Evolutionary conservation across 108 stramenopile genomes (phyloP).

Genomic region (Cylindrotheca closterium): DNA sequence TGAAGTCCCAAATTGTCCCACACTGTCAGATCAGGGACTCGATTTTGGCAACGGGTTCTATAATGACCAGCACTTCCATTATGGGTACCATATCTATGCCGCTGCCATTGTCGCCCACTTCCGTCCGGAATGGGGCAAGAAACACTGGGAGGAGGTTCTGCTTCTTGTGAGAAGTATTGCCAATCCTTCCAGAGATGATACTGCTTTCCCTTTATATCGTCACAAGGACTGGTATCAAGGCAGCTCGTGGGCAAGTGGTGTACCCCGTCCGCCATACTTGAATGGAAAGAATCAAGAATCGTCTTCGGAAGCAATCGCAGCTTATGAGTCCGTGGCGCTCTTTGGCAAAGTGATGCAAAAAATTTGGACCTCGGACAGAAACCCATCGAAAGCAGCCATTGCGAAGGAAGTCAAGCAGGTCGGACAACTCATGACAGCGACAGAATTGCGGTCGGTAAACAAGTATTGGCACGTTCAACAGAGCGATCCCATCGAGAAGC

Average conservation of each 20-base stretch:
- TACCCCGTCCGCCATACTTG: conserved; percentile 70
- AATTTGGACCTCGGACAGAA: conserved; percentile 21
- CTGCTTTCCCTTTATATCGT: conserved; percentile 80
- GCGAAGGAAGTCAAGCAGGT: conserved; percentile 57
- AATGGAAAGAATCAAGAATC: conserved; percentile 96
- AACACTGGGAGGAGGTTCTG: conserved; percentile 78
- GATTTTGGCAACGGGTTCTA: conserved; percentile 92
- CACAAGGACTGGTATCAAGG: conserved; percentile 91
- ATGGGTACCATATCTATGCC: conserved; percentile 86
- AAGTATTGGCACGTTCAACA: conserved; percentile 87
- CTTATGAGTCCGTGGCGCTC: conserved; percentile 90
- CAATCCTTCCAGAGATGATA: conserved; percentile 79
- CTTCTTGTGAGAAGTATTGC: conserved; percentile 89
- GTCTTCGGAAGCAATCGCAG: conserved; percentile 90
- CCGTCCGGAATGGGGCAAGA: conserved; percentile 78
- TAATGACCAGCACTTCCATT: conserved; percentile 96
- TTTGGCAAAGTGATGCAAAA: conserved; percentile 77
- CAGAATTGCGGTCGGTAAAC: conserved; percentile 80
- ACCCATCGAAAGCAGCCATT: conserved; percentile 38
- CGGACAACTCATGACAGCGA: conserved; percentile 72
- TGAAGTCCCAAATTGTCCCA: conserved; percentile 80
- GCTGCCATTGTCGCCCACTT: conserved; percentile 87
- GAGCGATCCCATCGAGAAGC: conserved; percentile 29
- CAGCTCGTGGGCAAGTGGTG: conserved; percentile 89
- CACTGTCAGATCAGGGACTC: conserved; percentile 73